phyloP scores from a whole-genome alignment of 2,329 filamentous ascomycete genomes.

The Cordyceps javanica region DNA sequence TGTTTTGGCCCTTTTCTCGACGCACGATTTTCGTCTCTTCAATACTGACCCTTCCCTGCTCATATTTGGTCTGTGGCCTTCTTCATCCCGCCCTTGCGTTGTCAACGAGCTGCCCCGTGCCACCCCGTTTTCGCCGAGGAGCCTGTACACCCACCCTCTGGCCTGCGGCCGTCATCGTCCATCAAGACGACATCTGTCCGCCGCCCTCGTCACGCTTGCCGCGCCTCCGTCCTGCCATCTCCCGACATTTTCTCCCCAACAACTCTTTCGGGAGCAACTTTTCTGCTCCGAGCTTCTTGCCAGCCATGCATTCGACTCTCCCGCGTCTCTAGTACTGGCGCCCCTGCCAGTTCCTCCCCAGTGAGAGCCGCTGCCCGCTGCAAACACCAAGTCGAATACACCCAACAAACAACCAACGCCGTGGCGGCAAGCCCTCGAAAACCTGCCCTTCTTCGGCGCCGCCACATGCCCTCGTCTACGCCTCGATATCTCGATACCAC shows the following conservation, averaged over 20 bases:
- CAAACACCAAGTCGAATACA: conserved; percentile 9
- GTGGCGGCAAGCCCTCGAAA: neutral
- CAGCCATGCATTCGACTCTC: conserved; percentile 42
- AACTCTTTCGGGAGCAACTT: neutral
- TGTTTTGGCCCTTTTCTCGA: neutral
- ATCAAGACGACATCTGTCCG: neutral
- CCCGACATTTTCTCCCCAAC: neutral
- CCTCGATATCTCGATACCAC: neutral
- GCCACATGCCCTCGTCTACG: neutral
- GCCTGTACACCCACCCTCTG: neutral
- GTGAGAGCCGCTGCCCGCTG: neutral
- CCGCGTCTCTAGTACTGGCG: conserved; percentile 42
- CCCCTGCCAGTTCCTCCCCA: conserved; percentile 30
- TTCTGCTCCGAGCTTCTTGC: neutral
- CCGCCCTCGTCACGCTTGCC: neutral
- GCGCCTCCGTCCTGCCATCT: neutral
- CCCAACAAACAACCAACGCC: neutral
- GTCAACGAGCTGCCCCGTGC: neutral
- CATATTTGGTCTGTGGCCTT: neutral
- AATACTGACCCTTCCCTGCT: neutral
- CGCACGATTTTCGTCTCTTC: neutral
- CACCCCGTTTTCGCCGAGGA: neutral
- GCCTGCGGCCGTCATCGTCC: neutral
- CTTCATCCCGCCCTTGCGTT: neutral
- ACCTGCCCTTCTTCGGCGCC: neutral